Base-by-base conservation (phyloP, 495 filamentous ascomycete genomes). In the Chaetomidium leptoderma region DNA sequence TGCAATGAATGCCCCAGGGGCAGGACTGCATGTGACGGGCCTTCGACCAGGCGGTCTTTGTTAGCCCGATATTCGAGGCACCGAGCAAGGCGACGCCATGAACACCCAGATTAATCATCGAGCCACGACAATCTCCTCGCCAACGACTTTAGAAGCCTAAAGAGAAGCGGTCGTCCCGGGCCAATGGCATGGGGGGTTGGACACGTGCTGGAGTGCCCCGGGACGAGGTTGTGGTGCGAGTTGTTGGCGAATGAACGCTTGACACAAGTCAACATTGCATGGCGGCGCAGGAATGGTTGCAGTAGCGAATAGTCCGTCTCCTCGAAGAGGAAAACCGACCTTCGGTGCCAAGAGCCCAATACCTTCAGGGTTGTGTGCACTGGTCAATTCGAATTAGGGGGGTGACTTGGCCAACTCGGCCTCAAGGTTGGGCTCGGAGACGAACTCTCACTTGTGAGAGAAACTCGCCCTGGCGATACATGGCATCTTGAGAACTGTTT, bases 181-280 rank as follows among this genome's bases (percentile, higher is more conserved):
- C 9, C 40, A 62, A 62, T 56, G 51, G 54, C 37, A 42, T 19
- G 24, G 24, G 44, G 23, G 29, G 33, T 23, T 17, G 55, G 35
- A 53, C 57, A 65, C 57, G 60, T 59, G 63, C 53, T 36, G 9
- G 52, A 21, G 29, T 49, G 47, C 46, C 37, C 16, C 53, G 59
- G 51, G 43, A 50, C 35, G 53, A 53, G 49, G 58, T 62, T 55
- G 63, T 57, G 57, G 64, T 56, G 53, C 46, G 57, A 63, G 46
- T n/a, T 37, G 35, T 24, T 42, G 42, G 55, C 68, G 68, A 70
- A 70, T 70, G 58, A 61, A 53, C 49, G 58, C 27, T 60, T 70
- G 68, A 69, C 68, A 70, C 68, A 70, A 69, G 59, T 59, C 66
- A 67, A 55, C 55, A 63, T 61, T 23, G 62, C 51, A 53, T 47